Base-by-base conservation (phyloP, 2,329 filamentous ascomycete genomes). In the Emmonsiellopsis sp. region DNA sequence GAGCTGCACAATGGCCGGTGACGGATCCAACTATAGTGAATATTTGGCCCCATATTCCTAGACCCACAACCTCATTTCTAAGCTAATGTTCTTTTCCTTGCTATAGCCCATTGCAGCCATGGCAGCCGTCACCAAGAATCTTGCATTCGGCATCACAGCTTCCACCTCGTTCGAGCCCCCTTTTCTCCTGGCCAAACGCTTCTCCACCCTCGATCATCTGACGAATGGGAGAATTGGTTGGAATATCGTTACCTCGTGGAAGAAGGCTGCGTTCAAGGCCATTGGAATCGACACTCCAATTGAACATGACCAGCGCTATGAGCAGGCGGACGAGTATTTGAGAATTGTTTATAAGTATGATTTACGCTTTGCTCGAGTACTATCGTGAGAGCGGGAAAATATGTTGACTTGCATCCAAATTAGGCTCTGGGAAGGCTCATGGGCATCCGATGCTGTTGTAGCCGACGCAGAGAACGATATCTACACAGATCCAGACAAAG, bases 171-270 rank as follows among this genome's bases (percentile, higher is more conserved):
- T 83, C 54, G 81, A 84, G 56, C 77, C 79, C 0, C 82, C 82
- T 0, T 85, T 82, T 54, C 64, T 83, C 1, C 68, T 85, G 0
- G 82, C 81, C 0, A 83, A 83, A 62, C 71, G 81, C 0, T 83
- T 85, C 52, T 83, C 79, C 0, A 82, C 79, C 0, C 64, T 85
- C 0, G 81, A 85, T 54, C 81, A 85, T 62, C 69, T 85, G 43
- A 85, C 82, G 0, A 70, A 75, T 2, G 82, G 82, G 0, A 71
- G 82, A 0, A 74, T 85, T 36, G 82, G 80, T 0, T 84, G 82
- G 83, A 86, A 86, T 56, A 83, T 86, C 17, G 83, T 86, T 0
- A 85, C 82, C 0, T 77, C 73, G 1, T 83, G 78, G 74, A 81
- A 81, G 62, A 83, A 84, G 60, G 74, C 78, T 0, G 81, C 81